These are phyloP conservation scores for Trebouxia sp. DNA, from an alignment of 139 green algal genomes.

Conservation along the genomic window DNA sequence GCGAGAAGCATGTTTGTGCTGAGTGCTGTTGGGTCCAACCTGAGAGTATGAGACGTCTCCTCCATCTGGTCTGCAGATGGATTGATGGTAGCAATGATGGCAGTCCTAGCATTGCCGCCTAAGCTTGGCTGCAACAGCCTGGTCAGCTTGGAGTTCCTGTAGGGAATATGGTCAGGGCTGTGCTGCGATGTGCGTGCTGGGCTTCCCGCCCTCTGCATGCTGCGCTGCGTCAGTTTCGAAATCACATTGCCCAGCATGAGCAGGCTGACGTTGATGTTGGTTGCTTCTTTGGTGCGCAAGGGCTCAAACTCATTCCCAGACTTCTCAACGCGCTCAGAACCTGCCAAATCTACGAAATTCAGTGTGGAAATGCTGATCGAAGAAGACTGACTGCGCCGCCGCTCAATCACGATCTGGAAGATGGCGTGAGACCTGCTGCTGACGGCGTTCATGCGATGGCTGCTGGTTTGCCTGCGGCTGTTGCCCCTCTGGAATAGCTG, in stretches of 20 bases:
- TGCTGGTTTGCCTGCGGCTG: slow-evolving; percentile 29
- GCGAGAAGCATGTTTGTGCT: too few relatives aligned
- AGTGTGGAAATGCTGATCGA: slow-evolving; percentile 17
- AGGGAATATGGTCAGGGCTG: slow-evolving; percentile 59
- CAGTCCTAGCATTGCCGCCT: slow-evolving; percentile 63
- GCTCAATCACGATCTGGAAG: slow-evolving; percentile 45
- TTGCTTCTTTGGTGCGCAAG: slow-evolving; percentile 69
- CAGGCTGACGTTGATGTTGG: slow-evolving; percentile 58
- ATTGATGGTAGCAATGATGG: slow-evolving; percentile 36
- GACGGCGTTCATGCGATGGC: slow-evolving; percentile 43
- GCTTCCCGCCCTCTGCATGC: not conserved
- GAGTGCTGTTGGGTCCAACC: too few relatives aligned
- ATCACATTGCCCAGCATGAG: slow-evolving; percentile 41
- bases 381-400: not conserved
- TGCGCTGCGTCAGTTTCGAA: slow-evolving; percentile 62
- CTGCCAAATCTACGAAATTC: slow-evolving; percentile 40
- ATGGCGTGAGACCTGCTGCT: slow-evolving; percentile 37
- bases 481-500: slow-evolving; percentile 36
- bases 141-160: slow-evolving; percentile 78
- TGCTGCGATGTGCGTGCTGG: slow-evolving; percentile 10
- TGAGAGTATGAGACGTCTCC: slow-evolving; percentile 44
- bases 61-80: slow-evolving; percentile 35
- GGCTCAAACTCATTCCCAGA: slow-evolving; percentile 60
- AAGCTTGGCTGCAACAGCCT: slow-evolving; percentile 74
- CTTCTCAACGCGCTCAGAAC: slow-evolving; percentile 41